Conservation (phyloP, 306 rosid genomes). For the Ochetophila trinervis region DNA sequence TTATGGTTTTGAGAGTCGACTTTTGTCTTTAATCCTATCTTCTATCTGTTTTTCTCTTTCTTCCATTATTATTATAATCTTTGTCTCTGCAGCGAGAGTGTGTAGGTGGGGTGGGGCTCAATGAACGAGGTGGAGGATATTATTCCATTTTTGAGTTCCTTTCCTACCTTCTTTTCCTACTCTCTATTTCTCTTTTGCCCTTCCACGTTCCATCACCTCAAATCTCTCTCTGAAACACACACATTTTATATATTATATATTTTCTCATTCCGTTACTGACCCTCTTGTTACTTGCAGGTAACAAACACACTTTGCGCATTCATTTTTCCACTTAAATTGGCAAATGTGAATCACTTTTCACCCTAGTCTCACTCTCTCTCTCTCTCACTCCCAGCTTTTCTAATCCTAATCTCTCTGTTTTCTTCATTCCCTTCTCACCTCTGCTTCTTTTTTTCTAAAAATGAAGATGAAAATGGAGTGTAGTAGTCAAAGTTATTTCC, state of each 20-base stretch:
- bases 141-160: slow-evolving; percentile 44
- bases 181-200: slow-evolving; percentile 65
- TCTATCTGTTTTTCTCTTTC: slow-evolving; percentile 27
- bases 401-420: slow-evolving; percentile 15
- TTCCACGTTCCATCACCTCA: slow-evolving; percentile 70
- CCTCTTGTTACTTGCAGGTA: slow-evolving; percentile 10
- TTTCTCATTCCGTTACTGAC: slow-evolving; percentile 27
- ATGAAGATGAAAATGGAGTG: slow-evolving; percentile 35
- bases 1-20: slow-evolving; percentile 20
- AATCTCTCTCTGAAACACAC: slow-evolving; percentile 24
- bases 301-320: slow-evolving; percentile 11
- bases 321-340: slow-evolving; percentile 4
- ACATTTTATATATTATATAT: slow-evolving; percentile 20
- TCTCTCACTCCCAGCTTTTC: slow-evolving; percentile 2
- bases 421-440: slow-evolving; percentile 5
- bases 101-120: slow-evolving; percentile 33
- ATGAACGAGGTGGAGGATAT: slow-evolving; percentile 35
- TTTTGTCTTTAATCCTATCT: slow-evolving; percentile 40
- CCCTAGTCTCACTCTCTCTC: neutral
- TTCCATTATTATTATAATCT: slow-evolving; percentile 8
- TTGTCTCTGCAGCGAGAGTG: neutral
- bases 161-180: slow-evolving; percentile 29
- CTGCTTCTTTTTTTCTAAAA: slow-evolving; percentile 2
- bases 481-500: slow-evolving; percentile 14
- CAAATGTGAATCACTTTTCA: slow-evolving; percentile 14